Percentiles rank a stretch among this genome's conserved stretches.
These are phyloP conservation scores for Westerdykella aurantiaca DNA, from an alignment of 2,329 filamentous ascomycete species.

Conservation along the genomic window DNA sequence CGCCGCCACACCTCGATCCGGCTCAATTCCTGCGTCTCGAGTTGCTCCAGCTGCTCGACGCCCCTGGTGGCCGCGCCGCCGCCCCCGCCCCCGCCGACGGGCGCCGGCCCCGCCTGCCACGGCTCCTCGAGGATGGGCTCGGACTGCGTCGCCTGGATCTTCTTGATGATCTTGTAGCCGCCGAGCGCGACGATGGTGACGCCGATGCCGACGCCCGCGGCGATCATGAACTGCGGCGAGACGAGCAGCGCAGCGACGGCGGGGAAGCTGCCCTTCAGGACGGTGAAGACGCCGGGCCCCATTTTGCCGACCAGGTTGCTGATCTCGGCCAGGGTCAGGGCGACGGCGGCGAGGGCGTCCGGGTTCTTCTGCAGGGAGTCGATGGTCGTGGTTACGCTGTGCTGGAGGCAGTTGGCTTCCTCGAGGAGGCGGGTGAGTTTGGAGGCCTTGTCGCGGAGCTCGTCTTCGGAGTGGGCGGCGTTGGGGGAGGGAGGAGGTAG, in stretches of 20 bases:
- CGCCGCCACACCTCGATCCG: constrained; percentile 59
- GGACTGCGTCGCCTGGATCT: constrained; percentile 53
- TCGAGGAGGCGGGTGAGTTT: constrained; percentile 73
- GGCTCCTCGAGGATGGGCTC: constrained; percentile 7
- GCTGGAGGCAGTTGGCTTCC: constrained; percentile 82
- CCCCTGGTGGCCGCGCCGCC: no score
- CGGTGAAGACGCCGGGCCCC: constrained; percentile 69
- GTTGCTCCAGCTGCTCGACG: constrained; percentile 46
- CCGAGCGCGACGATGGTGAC: constrained; percentile 95
- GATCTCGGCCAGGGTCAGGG: constrained; percentile 85
- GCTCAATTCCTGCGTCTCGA: constrained; percentile 52
- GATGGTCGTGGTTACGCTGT: constrained; percentile 78
- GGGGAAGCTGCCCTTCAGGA: constrained; percentile 75
- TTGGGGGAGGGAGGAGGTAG: constrained; percentile 62
- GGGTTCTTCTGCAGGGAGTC: constrained; percentile 73
- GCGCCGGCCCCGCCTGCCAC: constrained; percentile 14
- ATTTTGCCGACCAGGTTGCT: constrained; percentile 76
- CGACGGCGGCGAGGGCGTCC: constrained; percentile 88
- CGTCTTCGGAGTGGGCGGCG: constrained; percentile 48
- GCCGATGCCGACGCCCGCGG: constrained; percentile 79
- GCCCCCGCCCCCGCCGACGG: constrained; percentile 1
- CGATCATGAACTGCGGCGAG: constrained; percentile 90
- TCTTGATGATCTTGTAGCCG: constrained; percentile 95
- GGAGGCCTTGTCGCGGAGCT: constrained; percentile 62
- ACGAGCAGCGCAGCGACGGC: constrained; percentile 80